Evolutionary conservation across 1,284 basidiomycete species (phyloP), one percentile per base, ranked within the genome.

Genomic region (Erythrobasidium hasegawianum): DNA sequence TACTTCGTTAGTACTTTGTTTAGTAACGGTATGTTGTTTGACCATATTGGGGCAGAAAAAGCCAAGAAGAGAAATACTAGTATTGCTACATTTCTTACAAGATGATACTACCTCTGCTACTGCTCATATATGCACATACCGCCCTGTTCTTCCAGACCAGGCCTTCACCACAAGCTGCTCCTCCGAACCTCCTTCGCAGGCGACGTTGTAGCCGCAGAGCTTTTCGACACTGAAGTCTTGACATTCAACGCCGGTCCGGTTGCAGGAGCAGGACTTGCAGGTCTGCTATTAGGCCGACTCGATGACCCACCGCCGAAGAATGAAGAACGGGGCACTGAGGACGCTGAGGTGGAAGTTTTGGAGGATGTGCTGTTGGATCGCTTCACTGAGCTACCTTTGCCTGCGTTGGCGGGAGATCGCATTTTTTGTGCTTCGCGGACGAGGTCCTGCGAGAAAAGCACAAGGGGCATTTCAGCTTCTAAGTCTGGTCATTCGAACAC

Each of bases 371-470:
- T 53, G n/a, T 57, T 40, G 0, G 52, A 47, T 13, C 61, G 52
- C 26, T 53, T 20, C 43, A 64, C 9, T 1, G 61, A 64, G 20
- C 52, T 33, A 11, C 33, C 27, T 57, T 64, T 64, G 2, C 61
- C 39, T 11, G 61, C 22, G 2, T 50, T 54, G 9, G 49, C 20
- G 9, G 61, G 27, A 1, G 62, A 65, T 14, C 56, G 26, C 33
- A 65, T 20, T 26, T 65, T 65, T 33, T 65, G 62, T 14, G 62
- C 62, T 53, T 57, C 53, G 9, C 27, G n/a, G 20, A 58, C 62
- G 27, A 65, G 47, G 41, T 65, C 62, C 62, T 64, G 52, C 20
- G 27, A 38, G n/a, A n/a, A n/a, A n/a, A n/a, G n/a, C n/a, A n/a
- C n/a, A n/a, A n/a, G n/a, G n/a, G n/a, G n/a, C n/a, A n/a, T n/a